Evolutionary conservation across 352 stramenopile species (phyloP), one percentile per base, ranked within the genome.

Genomic region (Pythium phragmiticola): DNA sequence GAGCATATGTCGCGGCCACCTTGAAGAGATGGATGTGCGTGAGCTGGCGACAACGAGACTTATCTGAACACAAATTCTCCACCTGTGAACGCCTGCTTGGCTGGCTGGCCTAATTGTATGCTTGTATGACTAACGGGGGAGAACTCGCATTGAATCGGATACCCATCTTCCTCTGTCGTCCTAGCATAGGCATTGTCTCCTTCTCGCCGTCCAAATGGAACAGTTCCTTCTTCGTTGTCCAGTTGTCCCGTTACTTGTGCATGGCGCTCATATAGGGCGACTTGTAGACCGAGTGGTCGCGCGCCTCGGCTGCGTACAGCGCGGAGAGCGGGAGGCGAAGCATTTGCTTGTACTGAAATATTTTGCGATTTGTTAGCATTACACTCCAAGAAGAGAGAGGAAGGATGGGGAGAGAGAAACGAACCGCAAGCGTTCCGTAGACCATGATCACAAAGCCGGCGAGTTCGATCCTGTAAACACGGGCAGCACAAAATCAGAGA

Each of bases 291-390:
- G 61, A 50, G 23, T 68, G 65, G 34, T 84, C 78, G 55, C 61
- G 79, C 54, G 74, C 57, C 58, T 93, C 80, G 3, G 70, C 58
- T 17, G 64, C 72, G 60, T 93, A 93, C 21, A 90, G 66, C 52
- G 63, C 59, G 8, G 49, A 16, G 17, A 78, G 12, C 3, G 85
- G 83, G 37, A 92, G 63, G 28, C 62, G 72, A 28, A 92, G 66
- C 30, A 94, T 68, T 68, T 92, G 82, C 75, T 94, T 94, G 79
- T 92, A 92, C 84, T 93, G 75, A 21, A 57, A 21, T 1, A 53
- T n/a, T 30, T 0, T 30, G 26, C 4, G 26, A 30, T 30, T 30
- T 30, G 26, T 30, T 30, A 30, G 26, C 26, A 30, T 30, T 30
- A 30, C 26, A 5, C 26, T 30, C 8, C 53, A 12, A 50, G 13